A percentile compares a stretch with the other conserved stretches of the same genome.
Conservation (phyloP, 176 grass and related monocot genomes). For the Paspalum notatum region DNA sequence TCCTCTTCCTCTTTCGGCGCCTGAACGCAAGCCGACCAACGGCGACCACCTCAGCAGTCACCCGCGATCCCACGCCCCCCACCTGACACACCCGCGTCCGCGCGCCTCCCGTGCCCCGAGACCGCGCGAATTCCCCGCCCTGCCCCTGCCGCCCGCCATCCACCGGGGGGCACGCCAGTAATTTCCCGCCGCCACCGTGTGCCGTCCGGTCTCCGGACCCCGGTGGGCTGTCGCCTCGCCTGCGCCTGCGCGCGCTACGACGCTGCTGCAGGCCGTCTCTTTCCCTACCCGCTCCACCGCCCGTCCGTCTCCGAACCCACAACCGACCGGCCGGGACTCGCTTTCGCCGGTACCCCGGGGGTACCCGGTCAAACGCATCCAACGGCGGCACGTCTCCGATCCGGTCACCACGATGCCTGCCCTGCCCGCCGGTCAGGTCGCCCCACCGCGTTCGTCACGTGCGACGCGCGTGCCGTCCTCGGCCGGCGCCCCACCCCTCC, state of each 20-base stretch:
- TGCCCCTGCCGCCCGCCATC: conserved; percentile 24
- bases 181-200: conserved; percentile 52
- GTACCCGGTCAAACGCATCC: conserved; percentile 83
- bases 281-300: conserved; percentile 21
- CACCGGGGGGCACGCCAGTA: conserved; percentile 17
- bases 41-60: conserved; percentile 58
- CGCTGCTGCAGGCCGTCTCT: conserved; percentile 29
- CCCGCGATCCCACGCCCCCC: conserved; percentile 36
- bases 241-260: conserved; percentile 23
- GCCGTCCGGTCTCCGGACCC: conserved; percentile 58
- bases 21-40: conserved; percentile 51
- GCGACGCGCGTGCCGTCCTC: conserved; percentile 53
- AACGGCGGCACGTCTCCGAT: conserved; percentile 81
- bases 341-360: conserved; percentile 44
- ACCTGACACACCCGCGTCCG: conserved; percentile 37
- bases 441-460: conserved; percentile 58
- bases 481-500: conserved; percentile 49
- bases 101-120: conserved; percentile 29
- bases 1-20: conserved; percentile 39
- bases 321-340: conserved; percentile 39
- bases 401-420: conserved; percentile 47
- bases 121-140: conserved; percentile 21
- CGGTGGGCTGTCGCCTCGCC: conserved; percentile 39
- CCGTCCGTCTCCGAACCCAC: conserved; percentile 28
- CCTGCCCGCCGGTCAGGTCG: conserved; percentile 49